Conservation (phyloP, 768 basidiomycete genomes). For the Pholiota molesta region DNA sequence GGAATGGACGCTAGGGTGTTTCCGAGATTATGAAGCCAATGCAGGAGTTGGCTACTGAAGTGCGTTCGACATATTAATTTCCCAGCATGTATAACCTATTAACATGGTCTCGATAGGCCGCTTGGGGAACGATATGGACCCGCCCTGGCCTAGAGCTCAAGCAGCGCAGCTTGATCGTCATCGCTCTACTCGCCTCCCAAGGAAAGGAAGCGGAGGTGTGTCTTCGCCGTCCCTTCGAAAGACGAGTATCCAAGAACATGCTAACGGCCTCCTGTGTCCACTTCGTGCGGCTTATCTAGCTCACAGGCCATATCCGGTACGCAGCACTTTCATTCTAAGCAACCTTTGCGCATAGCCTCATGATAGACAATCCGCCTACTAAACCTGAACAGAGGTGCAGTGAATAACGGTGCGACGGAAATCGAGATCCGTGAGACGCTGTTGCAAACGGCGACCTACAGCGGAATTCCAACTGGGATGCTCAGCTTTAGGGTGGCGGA, state of each 20-base stretch:
- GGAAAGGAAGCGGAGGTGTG: conserved; percentile 31
- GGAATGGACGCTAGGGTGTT: conserved; percentile 27
- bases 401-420: conserved; percentile 46
- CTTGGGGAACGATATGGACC: conserved; percentile 52
- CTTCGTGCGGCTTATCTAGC: conserved; percentile 22
- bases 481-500: conserved; percentile 43
- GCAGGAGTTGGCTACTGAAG: conserved; percentile 48
- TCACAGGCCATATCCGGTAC: conserved; percentile 40
- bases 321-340: neutral
- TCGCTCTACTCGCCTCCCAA: conserved; percentile 45
- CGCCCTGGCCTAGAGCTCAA: conserved; percentile 48
- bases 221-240: too few relatives aligned
- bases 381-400: conserved; percentile 36
- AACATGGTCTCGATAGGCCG: conserved; percentile 30
- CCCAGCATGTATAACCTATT: neutral
- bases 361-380: neutral
- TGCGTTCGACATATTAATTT: conserved; percentile 8
- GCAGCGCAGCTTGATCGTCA: conserved; percentile 47
- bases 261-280: neutral
- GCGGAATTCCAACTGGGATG: conserved; percentile 47
- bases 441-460: conserved; percentile 44
- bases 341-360: neutral
- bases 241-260: neutral
- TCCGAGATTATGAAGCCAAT: conserved; percentile 52
- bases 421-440: conserved; percentile 47